phyloP scores from a whole-genome alignment of 2,329 filamentous ascomycete genomes.

The Claviceps citrina region DNA sequence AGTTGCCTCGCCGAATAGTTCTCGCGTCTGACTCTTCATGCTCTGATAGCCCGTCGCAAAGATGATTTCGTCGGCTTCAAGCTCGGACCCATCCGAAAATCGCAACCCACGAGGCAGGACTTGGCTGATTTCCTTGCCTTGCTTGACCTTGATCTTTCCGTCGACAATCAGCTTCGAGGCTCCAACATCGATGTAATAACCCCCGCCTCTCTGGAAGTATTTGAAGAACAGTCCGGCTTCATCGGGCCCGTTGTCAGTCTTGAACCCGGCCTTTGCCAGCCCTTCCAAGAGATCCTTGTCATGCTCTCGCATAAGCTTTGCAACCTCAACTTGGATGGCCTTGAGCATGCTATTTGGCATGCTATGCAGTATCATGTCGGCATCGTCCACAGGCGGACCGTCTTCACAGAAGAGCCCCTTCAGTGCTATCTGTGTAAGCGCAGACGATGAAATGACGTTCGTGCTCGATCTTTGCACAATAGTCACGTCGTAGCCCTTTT shows the following conservation, averaged over 20 bases:
- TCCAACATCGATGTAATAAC: constrained; percentile 58
- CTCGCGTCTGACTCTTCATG: constrained; percentile 48
- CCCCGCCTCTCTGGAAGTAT: constrained; percentile 50
- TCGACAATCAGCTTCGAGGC: constrained; percentile 45
- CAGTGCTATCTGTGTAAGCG: constrained; percentile 36
- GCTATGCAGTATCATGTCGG: constrained; percentile 44
- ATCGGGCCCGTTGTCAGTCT: constrained; percentile 41
- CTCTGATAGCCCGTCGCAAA: constrained; percentile 52
- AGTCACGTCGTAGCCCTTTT: constrained; percentile 51
- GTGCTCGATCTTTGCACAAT: constrained; percentile 56
- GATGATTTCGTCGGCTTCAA: constrained; percentile 48
- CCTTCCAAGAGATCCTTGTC: constrained; percentile 26
- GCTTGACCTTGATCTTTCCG: constrained; percentile 48
- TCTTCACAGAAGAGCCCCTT: constrained; percentile 34
- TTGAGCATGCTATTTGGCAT: constrained; percentile 46
- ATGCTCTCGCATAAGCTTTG: constrained; percentile 15
- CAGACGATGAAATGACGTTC: constrained; percentile 42
- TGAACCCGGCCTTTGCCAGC: constrained; percentile 43
- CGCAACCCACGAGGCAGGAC: constrained; percentile 30
- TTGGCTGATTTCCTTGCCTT: constrained; percentile 37
- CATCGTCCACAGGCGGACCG: constrained; percentile 47
- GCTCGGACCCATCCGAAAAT: constrained; percentile 37
- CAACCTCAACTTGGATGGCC: constrained; percentile 34
- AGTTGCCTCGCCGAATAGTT: constrained; percentile 45
- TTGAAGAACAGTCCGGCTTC: constrained; percentile 43